Percentiles rank a stretch among this genome's conserved stretches.
Evolutionary conservation across 495 filamentous ascomycete genomes (phyloP).

Genomic region (Neurospora tetrasperma): DNA sequence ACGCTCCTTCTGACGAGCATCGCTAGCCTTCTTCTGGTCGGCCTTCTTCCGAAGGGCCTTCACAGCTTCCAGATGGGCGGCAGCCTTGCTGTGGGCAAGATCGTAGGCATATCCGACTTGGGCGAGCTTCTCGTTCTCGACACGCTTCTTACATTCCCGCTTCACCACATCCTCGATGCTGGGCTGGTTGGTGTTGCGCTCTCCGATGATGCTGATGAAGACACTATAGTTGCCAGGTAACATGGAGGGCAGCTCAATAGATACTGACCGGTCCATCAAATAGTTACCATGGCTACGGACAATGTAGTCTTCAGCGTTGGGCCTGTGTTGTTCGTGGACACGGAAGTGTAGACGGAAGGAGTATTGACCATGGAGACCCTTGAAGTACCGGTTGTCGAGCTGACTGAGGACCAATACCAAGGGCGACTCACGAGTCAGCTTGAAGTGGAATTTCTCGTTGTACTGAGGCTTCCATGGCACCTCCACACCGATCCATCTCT

Average conservation of each 20-base stretch:
- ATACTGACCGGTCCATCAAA: slow-evolving; percentile 39
- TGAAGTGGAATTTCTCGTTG: slow-evolving; percentile 75
- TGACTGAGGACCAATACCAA: slow-evolving; percentile 79
- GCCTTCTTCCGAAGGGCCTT: slow-evolving; percentile 42
- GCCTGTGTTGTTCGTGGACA: slow-evolving; percentile 55
- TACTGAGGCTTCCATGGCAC: slow-evolving; percentile 87
- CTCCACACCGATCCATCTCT: slow-evolving; percentile 78
- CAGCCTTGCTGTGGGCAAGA: slow-evolving; percentile 76
- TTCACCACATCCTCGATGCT: slow-evolving; percentile 66
- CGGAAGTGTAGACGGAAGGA: slow-evolving; percentile 76
- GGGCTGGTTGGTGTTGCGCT: slow-evolving; percentile 38
- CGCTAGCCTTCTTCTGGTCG: slow-evolving; percentile 40
- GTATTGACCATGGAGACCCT: slow-evolving; percentile 74
- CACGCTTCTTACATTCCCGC: slow-evolving; percentile 50
- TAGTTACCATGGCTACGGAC: slow-evolving; percentile 74
- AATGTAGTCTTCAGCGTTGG: slow-evolving; percentile 75
- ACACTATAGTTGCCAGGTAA: slow-evolving; percentile 75
- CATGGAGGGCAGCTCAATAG: slow-evolving; percentile 43
- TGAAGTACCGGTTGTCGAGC: slow-evolving; percentile 81
- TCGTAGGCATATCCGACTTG: slow-evolving; percentile 81
- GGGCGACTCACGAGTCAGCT: slow-evolving; percentile 56
- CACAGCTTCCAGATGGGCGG: slow-evolving; percentile 48
- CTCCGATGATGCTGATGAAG: slow-evolving; percentile 70
- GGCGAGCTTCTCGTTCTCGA: slow-evolving; percentile 69
- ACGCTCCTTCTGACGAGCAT: slow-evolving; percentile 32